phyloP scores from a whole-genome alignment of 2,329 filamentous ascomycete genomes.

The Samsoniella hepiali region DNA sequence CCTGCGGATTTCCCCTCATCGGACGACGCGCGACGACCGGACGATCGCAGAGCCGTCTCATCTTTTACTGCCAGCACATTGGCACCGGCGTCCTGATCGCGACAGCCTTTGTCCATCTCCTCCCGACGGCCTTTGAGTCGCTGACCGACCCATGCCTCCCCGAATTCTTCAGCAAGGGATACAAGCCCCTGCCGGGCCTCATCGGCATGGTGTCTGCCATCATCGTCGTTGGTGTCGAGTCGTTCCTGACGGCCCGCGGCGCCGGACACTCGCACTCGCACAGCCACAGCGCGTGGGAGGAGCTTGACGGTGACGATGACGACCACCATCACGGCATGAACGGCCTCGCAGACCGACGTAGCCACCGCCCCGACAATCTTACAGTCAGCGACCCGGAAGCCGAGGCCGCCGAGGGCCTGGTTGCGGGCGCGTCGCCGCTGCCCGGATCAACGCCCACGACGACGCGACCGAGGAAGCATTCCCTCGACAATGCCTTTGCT shows the following conservation, averaged over 20 bases:
- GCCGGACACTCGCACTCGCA: slow-evolving; percentile 61
- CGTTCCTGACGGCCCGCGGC: slow-evolving; percentile 74
- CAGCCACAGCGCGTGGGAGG: slow-evolving; percentile 45
- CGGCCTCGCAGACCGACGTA: slow-evolving; percentile 39
- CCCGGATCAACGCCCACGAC: slow-evolving; percentile 49
- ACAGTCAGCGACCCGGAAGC: slow-evolving; percentile 50
- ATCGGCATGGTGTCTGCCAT: slow-evolving; percentile 81
- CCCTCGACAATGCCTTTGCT: slow-evolving; percentile 33
- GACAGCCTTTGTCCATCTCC: slow-evolving; percentile 77
- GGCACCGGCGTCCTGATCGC: slow-evolving; percentile 84
- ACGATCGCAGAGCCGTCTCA: slow-evolving; percentile 55
- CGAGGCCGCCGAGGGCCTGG: slow-evolving; percentile 52
- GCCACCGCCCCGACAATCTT: slow-evolving; percentile 47
- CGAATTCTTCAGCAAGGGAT: slow-evolving; percentile 73
- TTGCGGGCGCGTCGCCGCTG: slow-evolving; percentile 56
- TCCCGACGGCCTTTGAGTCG: slow-evolving; percentile 65
- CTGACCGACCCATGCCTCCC: slow-evolving; percentile 71
- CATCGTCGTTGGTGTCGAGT: slow-evolving; percentile 80
- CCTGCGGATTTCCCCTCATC: slow-evolving; percentile 64
- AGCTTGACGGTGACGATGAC: slow-evolving; percentile 39
- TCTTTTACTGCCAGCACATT: slow-evolving; percentile 70
- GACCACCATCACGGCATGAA: slow-evolving; percentile 31
- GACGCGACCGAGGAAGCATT: slow-evolving; percentile 25
- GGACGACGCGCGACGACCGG: slow-evolving; percentile 57
- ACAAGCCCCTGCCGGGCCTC: slow-evolving; percentile 74